phyloP scores from a whole-genome alignment of 2,329 filamentous ascomycete species.

The Geosmithia putterillii region DNA sequence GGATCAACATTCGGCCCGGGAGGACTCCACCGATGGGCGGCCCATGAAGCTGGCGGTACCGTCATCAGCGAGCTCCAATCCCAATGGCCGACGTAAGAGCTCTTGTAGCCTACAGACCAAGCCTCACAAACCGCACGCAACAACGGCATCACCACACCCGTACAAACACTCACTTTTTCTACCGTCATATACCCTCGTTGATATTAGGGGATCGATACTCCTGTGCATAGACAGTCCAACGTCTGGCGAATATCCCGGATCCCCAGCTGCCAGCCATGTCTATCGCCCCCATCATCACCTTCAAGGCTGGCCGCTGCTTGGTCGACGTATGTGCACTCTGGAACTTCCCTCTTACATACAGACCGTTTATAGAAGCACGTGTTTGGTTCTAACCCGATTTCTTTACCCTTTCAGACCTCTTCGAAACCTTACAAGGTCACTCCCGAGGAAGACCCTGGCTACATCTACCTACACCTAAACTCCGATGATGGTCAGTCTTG shows the following conservation, averaged over 20 bases:
- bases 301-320: conserved; percentile 89
- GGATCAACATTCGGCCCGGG: conserved; percentile 10
- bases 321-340: conserved; percentile 51
- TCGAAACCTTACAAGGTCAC: conserved; percentile 59
- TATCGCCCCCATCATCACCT: conserved; percentile 76
- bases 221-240: no score
- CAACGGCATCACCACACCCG: conserved; percentile 1
- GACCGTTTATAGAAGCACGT: no score
- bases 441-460: conserved; percentile 62
- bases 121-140: neutral
- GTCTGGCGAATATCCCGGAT: neutral
- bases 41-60: neutral
- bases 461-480: conserved; percentile 90
- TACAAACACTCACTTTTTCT: neutral
- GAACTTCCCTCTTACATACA: neutral
- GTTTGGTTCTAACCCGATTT: conserved; percentile 8
- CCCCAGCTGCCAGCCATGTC: conserved; percentile 48
- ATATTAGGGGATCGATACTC: neutral
- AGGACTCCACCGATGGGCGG: neutral
- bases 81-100: conserved; percentile 24
- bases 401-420: conserved; percentile 20
- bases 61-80: neutral
- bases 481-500: conserved; percentile 62
- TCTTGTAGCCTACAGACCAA: conserved; percentile 17
- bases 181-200: neutral